Percentiles rank a stretch among this genome's conserved stretches.
These are phyloP conservation scores for Microglena sp. DNA, from an alignment of 139 green algal species.

Conservation along the genomic window DNA sequence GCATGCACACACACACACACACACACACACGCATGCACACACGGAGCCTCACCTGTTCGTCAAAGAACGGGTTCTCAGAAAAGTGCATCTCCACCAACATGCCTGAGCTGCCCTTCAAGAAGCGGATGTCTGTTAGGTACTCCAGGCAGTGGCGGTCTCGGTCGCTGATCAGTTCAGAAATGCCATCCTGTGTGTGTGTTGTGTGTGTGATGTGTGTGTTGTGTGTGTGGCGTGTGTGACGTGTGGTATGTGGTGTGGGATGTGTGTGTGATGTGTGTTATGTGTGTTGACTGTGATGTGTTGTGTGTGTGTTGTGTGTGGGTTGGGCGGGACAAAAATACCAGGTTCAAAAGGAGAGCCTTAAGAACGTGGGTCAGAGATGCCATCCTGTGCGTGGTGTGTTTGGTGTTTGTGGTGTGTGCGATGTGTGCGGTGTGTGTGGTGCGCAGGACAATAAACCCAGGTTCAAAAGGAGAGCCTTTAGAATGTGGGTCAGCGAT, in stretches of 20 bases:
- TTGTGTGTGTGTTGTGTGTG: too few species aligned
- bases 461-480: too few species aligned
- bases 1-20: too few species aligned
- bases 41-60: constrained; percentile 15
- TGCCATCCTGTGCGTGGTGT: too few species aligned
- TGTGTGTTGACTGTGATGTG: not conserved
- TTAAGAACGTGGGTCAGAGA: too few species aligned
- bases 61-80: constrained; percentile 22
- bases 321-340: too few species aligned
- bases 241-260: not conserved
- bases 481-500: too few species aligned
- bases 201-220: not conserved
- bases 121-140: constrained; percentile 13
- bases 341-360: too few species aligned
- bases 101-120: constrained; percentile 12
- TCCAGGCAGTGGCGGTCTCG: not conserved
- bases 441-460: too few species aligned
- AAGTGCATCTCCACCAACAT: constrained; percentile 28
- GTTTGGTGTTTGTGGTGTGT: too few species aligned
- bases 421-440: too few species aligned
- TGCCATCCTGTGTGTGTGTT: constrained; percentile 5
- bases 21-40: too few species aligned
- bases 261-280: not conserved
- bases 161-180: not conserved
- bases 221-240: not conserved